These are phyloP conservation scores for Penicillium griseofulvum DNA, from an alignment of 2,329 filamentous ascomycete species.

Conservation along the genomic window DNA sequence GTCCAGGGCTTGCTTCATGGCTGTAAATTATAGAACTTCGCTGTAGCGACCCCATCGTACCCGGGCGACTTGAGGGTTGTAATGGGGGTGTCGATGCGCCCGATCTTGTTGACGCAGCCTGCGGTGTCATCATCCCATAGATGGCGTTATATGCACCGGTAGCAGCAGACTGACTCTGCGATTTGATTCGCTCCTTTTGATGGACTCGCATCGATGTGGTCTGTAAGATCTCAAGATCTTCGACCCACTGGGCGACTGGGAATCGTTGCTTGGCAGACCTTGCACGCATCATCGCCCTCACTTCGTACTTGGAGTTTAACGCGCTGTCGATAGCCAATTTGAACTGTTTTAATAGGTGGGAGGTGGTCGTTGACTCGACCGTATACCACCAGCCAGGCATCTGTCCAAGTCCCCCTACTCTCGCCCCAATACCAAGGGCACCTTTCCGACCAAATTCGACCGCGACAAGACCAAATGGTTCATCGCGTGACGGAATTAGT, in stretches of 20 bases:
- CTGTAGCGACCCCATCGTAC: conserved; percentile 37
- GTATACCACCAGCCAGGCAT: conserved; percentile 73
- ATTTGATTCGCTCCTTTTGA: conserved; percentile 42
- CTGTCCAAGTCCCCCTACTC: conserved; percentile 66
- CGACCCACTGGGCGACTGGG: conserved; percentile 65
- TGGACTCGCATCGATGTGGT: conserved; percentile 59
- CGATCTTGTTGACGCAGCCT: conserved; percentile 14
- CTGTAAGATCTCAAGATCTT: conserved; percentile 63
- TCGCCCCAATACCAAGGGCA: conserved; percentile 63
- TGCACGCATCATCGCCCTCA: conserved; percentile 62
- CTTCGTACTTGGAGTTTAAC: conserved; percentile 55
- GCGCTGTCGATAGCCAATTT: conserved; percentile 62
- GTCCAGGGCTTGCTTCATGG: conserved; percentile 35
- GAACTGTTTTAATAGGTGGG: conserved; percentile 64
- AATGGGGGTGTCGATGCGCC: conserved; percentile 28
- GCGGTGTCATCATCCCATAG: conserved; percentile 37
- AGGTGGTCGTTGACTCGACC: conserved; percentile 62
- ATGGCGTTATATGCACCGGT: conserved; percentile 45
- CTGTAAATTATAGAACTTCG: conserved; percentile 42
- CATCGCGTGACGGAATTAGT: conserved; percentile 65
- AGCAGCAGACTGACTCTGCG: conserved; percentile 29
- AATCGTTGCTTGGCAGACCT: conserved; percentile 65
- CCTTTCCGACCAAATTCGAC: conserved; percentile 69
- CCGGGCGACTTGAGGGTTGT: conserved; percentile 38
- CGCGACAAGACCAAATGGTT: conserved; percentile 67